Conservation (phyloP, 306 rosid genomes). For the Acmispon strigosus region DNA sequence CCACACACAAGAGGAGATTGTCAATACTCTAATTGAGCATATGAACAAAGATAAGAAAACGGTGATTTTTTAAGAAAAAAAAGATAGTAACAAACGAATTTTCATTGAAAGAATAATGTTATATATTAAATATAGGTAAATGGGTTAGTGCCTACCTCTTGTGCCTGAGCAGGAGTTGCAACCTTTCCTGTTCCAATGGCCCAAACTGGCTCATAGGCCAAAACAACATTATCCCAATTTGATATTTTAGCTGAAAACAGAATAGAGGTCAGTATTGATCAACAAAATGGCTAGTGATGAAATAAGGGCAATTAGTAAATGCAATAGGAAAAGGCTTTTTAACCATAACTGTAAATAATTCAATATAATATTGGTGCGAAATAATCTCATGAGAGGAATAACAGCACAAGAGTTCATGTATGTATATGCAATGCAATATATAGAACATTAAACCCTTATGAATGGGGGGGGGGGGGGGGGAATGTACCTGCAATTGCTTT, state of each 20-base stretch:
- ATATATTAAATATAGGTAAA: neutral
- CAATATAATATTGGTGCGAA: neutral
- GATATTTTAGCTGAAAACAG: constrained; percentile 33
- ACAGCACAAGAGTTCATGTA: neutral
- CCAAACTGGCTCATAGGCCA: constrained; percentile 94
- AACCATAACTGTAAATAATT: neutral
- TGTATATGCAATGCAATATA: too few relatives aligned
- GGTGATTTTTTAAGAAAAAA: too few relatives aligned
- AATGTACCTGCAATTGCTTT: constrained; percentile 77
- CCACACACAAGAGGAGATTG: neutral
- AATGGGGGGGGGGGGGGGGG: too few relatives aligned
- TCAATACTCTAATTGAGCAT: neutral
- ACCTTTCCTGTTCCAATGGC: constrained; percentile 94
- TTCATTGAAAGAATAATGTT: neutral
- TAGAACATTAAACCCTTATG: neutral
- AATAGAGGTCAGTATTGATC: neutral
- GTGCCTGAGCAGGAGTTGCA: constrained; percentile 88
- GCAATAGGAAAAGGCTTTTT: neutral
- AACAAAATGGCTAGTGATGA: neutral
- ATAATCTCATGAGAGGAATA: neutral
- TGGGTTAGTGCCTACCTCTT: constrained; percentile 43
- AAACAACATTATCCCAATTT: constrained; percentile 62
- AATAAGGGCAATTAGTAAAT: neutral
- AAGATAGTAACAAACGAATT: neutral
- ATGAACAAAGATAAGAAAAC: neutral